phyloP scores from a whole-genome alignment of 1,139 yeast species.

The Sugiyamaella paludigena region DNA sequence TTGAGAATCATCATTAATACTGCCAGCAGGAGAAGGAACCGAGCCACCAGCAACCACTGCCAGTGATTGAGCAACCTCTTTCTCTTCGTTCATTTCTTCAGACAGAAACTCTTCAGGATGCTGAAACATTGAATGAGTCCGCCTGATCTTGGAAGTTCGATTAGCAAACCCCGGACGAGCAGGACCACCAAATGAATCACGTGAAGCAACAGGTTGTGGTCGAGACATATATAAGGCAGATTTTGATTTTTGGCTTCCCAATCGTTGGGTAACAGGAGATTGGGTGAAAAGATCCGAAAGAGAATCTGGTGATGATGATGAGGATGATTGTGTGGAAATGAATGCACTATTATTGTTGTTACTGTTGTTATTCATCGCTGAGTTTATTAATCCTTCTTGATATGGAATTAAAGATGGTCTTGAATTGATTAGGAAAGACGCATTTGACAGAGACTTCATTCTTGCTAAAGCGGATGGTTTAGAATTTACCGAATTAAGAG shows the following conservation, averaged over 20 bases:
- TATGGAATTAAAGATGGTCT: constrained; percentile 19
- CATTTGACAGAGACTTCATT: constrained; percentile 27
- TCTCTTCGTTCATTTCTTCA: constrained; percentile 27
- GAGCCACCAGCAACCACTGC: constrained; percentile 3
- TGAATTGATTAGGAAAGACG: constrained; percentile 21
- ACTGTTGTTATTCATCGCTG: too few species aligned
- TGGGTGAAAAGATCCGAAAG: constrained; percentile 14
- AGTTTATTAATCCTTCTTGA: constrained; percentile 1
- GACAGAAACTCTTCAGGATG: constrained; percentile 40
- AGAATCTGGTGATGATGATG: constrained; percentile 4
- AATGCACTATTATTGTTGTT: not conserved
- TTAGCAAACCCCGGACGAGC: constrained; percentile 16
- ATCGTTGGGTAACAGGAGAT: constrained; percentile 14
- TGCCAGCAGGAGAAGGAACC: constrained; percentile 11
- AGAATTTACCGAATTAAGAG: constrained; percentile 11
- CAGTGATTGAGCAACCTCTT: constrained; percentile 17
- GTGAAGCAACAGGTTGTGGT: constrained; percentile 7
- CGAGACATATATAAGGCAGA: constrained; percentile 9
- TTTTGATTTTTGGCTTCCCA: constrained; percentile 7
- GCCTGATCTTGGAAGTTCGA: constrained; percentile 44
- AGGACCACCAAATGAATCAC: constrained; percentile 21
- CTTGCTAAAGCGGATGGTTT: constrained; percentile 16
- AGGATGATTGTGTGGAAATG: constrained; percentile 7
- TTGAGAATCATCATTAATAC: constrained; percentile 17
- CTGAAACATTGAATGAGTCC: constrained; percentile 68